Percentiles rank a stretch among this genome's conserved stretches.
Conservation (phyloP, 129 eudicot genomes). For the Pseudognaphalium luteoalbum region DNA sequence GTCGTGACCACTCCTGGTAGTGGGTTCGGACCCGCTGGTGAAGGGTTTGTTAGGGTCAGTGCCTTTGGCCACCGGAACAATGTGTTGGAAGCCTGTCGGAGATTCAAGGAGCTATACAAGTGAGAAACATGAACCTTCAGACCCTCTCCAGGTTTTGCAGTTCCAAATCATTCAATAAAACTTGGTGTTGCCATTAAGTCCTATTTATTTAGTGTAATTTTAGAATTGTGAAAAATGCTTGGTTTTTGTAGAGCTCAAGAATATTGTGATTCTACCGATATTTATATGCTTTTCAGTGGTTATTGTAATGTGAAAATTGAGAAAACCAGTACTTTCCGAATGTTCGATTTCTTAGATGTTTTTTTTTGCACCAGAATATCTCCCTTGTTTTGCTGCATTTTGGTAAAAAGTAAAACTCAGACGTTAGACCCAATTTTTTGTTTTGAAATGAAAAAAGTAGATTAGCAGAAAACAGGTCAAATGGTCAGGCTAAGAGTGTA, state of each 20-base stretch:
- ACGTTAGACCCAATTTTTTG: background rate
- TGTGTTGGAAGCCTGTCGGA: slow-evolving; percentile 89
- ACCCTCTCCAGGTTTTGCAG: slow-evolving; percentile 20
- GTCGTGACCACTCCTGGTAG: slow-evolving; percentile 97
- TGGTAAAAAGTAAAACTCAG: background rate
- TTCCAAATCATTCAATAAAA: slow-evolving; percentile 21
- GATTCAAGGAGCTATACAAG: slow-evolving; percentile 91
- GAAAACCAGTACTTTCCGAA: slow-evolving; percentile 1
- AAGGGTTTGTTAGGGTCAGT: slow-evolving; percentile 89
- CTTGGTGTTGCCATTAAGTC: background rate
- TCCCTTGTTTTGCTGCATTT: slow-evolving; percentile 7
- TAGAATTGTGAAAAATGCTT: slow-evolving; percentile 26
- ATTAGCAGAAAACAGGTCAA: background rate
- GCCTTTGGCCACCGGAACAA: slow-evolving; percentile 88
- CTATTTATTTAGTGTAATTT: slow-evolving; percentile 7
- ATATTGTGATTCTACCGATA: background rate
- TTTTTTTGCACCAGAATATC: slow-evolving; percentile 9
- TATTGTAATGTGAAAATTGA: background rate
- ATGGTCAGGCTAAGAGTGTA: background rate
- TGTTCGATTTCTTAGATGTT: background rate
- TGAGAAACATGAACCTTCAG: slow-evolving; percentile 29
- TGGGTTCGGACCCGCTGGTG: slow-evolving; percentile 98
- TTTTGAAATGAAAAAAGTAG: background rate
- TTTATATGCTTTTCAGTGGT: background rate
- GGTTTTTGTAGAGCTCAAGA: slow-evolving; percentile 13